A percentile compares a stretch with the other conserved stretches of the same genome.
phyloP scores from a whole-genome alignment of 2,329 filamentous ascomycete genomes.

The Claviceps humidiphila region DNA sequence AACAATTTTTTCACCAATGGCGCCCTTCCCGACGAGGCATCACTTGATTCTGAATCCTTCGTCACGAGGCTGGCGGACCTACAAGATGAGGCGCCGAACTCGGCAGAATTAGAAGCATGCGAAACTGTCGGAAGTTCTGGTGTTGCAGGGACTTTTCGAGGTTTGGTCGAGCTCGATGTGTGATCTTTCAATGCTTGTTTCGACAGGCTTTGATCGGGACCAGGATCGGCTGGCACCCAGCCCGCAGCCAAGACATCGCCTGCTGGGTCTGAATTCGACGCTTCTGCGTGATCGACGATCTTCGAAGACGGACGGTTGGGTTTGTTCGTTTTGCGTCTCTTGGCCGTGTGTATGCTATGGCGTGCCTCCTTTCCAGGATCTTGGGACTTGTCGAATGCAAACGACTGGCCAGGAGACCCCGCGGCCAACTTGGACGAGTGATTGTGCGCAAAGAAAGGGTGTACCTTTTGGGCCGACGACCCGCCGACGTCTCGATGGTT shows the following conservation, averaged over 20 bases:
- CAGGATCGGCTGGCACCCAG: not conserved
- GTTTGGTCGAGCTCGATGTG: not conserved
- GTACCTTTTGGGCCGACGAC: constrained; percentile 30
- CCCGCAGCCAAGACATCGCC: not conserved
- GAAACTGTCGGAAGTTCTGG: not conserved
- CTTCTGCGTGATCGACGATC: not conserved
- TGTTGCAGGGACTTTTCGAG: not conserved
- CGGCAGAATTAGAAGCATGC: not conserved
- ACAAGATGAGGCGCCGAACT: not conserved
- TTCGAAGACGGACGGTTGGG: constrained; percentile 6
- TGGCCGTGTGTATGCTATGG: not conserved
- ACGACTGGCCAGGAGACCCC: not conserved
- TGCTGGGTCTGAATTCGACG: not conserved
- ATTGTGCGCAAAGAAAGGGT: constrained; percentile 38
- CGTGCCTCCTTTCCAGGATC: not conserved
- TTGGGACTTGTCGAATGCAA: not conserved
- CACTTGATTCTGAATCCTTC: not conserved
- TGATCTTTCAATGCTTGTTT: not conserved
- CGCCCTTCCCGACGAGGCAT: constrained; percentile 12
- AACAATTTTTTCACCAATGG: constrained; percentile 28
- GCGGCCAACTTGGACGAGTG: constrained; percentile 7
- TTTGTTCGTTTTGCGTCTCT: constrained; percentile 4
- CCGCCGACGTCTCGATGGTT: constrained; percentile 24
- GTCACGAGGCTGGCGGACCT: not conserved
- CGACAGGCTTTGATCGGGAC: not conserved